Evolutionary conservation across 768 basidiomycete species (phyloP), one percentile per base, ranked within the genome.

Genomic region (Naganishia vaughanmartiniae): DNA sequence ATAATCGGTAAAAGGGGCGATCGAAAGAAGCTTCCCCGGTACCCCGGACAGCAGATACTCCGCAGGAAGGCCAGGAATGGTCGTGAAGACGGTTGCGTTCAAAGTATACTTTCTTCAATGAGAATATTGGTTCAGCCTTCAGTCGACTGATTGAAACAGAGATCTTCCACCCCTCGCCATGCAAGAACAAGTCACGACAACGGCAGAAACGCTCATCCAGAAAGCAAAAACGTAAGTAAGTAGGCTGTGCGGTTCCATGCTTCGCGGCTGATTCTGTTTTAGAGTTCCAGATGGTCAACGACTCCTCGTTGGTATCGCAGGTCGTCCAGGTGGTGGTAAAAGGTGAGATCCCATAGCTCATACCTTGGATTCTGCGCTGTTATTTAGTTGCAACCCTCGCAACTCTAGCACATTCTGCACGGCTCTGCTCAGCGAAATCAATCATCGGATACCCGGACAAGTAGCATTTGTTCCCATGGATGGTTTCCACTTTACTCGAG

Each of bases 401-500:
- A 4, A 4, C n/a, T n/a, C 15, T 34, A 63, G 60, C 24, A 63
- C 60, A 30, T 71, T 71, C 28, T 65, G 53, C 21, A 39, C 51
- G 7, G 65, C 65, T 14, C 39, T 71, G 14, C 39, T 54, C 30
- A 54, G 26, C 11, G 39, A 65, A 34, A 21, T 65, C 19, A 58
- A 67, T 46, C 51, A 21, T 17, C 31, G 33, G 12, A 26, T 26
- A 19, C 33, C 28, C 11, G 36, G 65, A 30, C 28, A 30, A 65
- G 58, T 19, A 70, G 46, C 73, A 78, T 73, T 92, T 53, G 86
- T 96, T 12, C 87, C 90, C 9, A 83, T 93, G 46, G 94, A 97
- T 77, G 94, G 95, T 14, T 98, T 93, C 92, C 94, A 98, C 79
- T 84, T 90, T 70, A 86, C 90, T 21, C 87, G 92, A 28, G 85